Evolutionary conservation across 2,329 filamentous ascomycete species (phyloP), one percentile per base, ranked within the genome.

Genomic region (Ceratocystis lukuohia): DNA sequence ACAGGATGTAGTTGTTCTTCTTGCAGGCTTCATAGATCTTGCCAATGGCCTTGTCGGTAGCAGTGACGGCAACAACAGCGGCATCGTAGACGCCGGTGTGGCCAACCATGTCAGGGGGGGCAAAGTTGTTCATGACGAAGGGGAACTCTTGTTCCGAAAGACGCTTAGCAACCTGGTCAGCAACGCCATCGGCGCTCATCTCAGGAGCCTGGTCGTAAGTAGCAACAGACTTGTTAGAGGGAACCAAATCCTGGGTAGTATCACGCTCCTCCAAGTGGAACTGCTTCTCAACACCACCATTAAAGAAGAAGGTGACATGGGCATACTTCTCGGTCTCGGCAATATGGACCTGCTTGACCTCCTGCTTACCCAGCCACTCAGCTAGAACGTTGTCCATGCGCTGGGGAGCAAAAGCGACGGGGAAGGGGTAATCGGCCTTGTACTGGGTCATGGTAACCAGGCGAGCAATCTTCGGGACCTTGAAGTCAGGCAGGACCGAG

Each of bases 81-180:
- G 94, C 93, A 72, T 97, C 88, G 78, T 97, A 97, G 68, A 96
- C 91, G 74, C 94, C 94, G 10, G 94, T 99, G 80, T 99, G 94
- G 71, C 94, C 94, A 70, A 99, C 94, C 94, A 99, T 99, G 79
- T 99, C 94, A 20, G 94, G 94, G 53, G 94, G 94, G 53, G 94
- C 94, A 78, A 99, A 97, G 85, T 99, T 99, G 86, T 97, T 96
- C 94, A 99, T 99, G 77, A 99, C 82, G 74, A 99, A 97, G 74
- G 94, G 91, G 78, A 92, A 96, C 74, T 89, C 86, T 74, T 88
- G 85, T 76, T 95, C 90, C 30, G 77, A 84, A 70, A 99, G 87
- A 68, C 92, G 87, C 82, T 96, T 94, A 76, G 80, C 84, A 68
- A 96, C 88, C 80, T 96, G 93, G 73, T 95, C 83, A 62, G 90